phyloP scores from a whole-genome alignment of 768 basidiomycete genomes.

The Pisolithus microcarpus region DNA sequence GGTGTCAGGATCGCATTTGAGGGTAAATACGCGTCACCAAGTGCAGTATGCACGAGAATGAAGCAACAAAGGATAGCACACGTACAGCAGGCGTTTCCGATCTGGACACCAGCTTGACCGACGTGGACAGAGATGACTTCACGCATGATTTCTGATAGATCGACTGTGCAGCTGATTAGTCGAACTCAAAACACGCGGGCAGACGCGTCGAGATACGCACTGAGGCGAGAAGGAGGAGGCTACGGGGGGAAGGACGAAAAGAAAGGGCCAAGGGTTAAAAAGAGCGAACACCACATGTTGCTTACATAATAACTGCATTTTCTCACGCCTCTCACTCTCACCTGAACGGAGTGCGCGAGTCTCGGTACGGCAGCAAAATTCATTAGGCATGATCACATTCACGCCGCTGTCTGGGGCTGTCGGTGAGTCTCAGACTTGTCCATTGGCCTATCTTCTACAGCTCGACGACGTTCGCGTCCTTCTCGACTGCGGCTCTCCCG shows the following conservation, averaged over 20 bases:
- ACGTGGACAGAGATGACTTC: constrained; percentile 99
- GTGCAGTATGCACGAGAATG: constrained; percentile 11
- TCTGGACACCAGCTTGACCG: constrained; percentile 97
- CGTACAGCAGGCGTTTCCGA: constrained; percentile 98
- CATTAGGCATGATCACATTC: constrained; percentile 77
- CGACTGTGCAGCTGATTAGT: constrained; percentile 4
- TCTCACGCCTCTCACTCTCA: constrained; percentile 20
- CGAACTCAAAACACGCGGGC: constrained; percentile 14
- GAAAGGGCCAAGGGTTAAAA: constrained; percentile 36
- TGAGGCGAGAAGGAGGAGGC: constrained; percentile 19
- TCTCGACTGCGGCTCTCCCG: constrained; percentile 90
- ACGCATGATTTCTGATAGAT: constrained; percentile 51
- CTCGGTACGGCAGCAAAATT: background rate
- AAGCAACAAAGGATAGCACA: constrained; percentile 18
- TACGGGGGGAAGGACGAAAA: constrained; percentile 22
- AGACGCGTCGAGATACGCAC: constrained; percentile 27
- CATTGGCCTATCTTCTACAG: constrained; percentile 81
- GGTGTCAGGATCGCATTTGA: constrained; percentile 7
- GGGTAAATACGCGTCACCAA: background rate
- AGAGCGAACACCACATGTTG: constrained; percentile 29
- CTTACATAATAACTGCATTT: constrained; percentile 21
- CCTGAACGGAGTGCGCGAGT: background rate
- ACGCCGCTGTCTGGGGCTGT: constrained; percentile 86
- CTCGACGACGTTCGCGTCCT: constrained; percentile 92
- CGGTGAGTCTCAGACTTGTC: constrained; percentile 51